Evolutionary conservation across 2,329 filamentous ascomycete species (phyloP), one percentile per base, ranked within the genome.

Genomic region (Cercospora sp.): DNA sequence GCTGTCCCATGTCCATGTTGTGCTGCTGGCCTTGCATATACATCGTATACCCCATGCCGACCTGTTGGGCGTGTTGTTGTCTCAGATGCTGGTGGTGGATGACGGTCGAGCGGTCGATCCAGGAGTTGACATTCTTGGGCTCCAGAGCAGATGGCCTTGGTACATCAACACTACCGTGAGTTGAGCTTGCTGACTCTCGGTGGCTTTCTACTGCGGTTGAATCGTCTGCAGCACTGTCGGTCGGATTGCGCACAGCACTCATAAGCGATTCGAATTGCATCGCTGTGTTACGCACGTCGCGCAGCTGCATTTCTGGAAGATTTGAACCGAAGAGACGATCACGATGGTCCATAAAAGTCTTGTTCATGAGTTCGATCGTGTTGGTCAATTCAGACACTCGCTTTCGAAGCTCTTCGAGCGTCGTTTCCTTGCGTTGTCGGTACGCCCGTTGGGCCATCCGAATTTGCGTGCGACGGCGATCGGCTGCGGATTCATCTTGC

Each of bases 371-470:
- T 65, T 91, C 86, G 68, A 94, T 90, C 23, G 86, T 87, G 13
- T 85, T 83, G 67, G 90, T 87, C n/a, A 96, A 85, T 26, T 87
- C 84, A 64, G 88, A 82, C 28, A 94, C 91, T 69, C 89, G 86
- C 64, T 87, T 85, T 76, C 93, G 90, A 10, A 96, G 83, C 0
- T 87, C 87, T 30, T 87, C 86, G 65, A 96, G 94, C 5, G 91
- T 91, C 23, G 86, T 90, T 76, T 96, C 93, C 79, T 96, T 96
- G 62, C 93, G 89, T 75, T 91, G 88, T 16, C 93, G 88, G 76
- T 96, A 96, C 0, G 92, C 92, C 72, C 93, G 85, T 78, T 96
- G 93, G 1, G 93, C 93, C 64, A 94, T 86, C 26, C 93, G 89
- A 70, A 97, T 95, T 77, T 97, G 93, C 5, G 92, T 94, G 64